Conservation (phyloP, 495 filamentous ascomycete species). For the Trichoderma erinaceum region DNA sequence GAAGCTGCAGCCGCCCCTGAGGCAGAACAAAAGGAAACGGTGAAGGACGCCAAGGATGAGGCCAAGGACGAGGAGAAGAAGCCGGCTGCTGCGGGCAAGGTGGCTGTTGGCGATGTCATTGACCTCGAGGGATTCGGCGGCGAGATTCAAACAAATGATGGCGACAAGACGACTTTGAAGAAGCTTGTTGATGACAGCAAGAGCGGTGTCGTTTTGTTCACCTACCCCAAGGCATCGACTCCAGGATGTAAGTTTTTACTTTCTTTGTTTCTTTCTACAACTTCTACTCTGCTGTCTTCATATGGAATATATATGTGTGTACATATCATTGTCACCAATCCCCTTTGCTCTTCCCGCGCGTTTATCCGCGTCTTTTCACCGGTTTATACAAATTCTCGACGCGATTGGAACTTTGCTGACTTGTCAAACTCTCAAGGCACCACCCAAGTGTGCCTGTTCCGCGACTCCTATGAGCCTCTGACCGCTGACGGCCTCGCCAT, state of each 20-base stretch:
- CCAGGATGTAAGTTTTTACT: conserved; percentile 75
- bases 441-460: conserved; percentile 86
- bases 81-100: conserved; percentile 24
- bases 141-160: conserved; percentile 78
- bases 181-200: conserved; percentile 75
- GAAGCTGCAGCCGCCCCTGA: conserved; percentile 16
- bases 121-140: conserved; percentile 68
- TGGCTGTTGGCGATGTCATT: conserved; percentile 47
- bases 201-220: conserved; percentile 84
- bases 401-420: neutral
- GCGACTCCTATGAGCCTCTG: conserved; percentile 70
- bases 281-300: neutral
- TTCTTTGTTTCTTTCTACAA: neutral
- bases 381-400: neutral
- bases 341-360: neutral
- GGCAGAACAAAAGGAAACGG: conserved; percentile 20
- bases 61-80: conserved; percentile 25
- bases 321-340: neutral
- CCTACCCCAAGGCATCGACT: conserved; percentile 92
- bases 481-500: conserved; percentile 77
- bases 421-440: conserved; percentile 60
- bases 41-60: conserved; percentile 14
- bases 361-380: neutral
- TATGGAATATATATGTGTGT: neutral
- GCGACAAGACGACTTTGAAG: conserved; percentile 67